Percentiles rank a stretch among this genome's conserved stretches.
Conservation (phyloP, 2,329 filamentous ascomycete species). For the Penicillium sp. region DNA sequence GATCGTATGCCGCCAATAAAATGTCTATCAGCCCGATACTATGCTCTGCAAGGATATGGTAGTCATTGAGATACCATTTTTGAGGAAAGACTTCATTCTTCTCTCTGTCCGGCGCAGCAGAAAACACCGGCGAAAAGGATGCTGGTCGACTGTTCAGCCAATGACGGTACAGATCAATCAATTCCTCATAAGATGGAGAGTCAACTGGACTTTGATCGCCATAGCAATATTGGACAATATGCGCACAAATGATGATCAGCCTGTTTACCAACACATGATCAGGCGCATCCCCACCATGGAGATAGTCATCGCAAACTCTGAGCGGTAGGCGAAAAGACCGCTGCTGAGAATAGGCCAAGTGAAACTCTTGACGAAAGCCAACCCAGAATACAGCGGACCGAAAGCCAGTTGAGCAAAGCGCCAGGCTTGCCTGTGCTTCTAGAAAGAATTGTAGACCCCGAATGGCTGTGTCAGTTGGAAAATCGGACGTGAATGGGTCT, state of each 20-base stretch:
- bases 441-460: constrained; percentile 12
- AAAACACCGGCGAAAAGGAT: background rate
- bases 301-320: constrained; percentile 6
- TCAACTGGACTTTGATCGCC: constrained; percentile 1
- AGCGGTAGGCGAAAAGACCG: constrained; percentile 4
- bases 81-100: constrained; percentile 25
- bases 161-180: constrained; percentile 16
- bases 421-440: constrained; percentile 9
- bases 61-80: constrained; percentile 29
- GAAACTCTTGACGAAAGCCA: constrained; percentile 15
- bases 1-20: constrained; percentile 29
- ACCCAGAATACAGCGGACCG: constrained; percentile 17
- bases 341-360: constrained; percentile 12
- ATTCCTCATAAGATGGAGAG: constrained; percentile 12
- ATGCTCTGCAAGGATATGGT: constrained; percentile 25
- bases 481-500: constrained; percentile 12
- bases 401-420: constrained; percentile 8
- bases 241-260: constrained; percentile 7
- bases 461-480: constrained; percentile 2
- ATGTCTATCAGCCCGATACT: constrained; percentile 27
- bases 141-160: background rate
- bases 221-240: constrained; percentile 9
- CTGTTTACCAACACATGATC: constrained; percentile 9
- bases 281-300: constrained; percentile 2
- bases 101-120: background rate